Evolutionary conservation across 495 filamentous ascomycete species (phyloP), one percentile per base, ranked within the genome.

Genomic region (Podospora comata): DNA sequence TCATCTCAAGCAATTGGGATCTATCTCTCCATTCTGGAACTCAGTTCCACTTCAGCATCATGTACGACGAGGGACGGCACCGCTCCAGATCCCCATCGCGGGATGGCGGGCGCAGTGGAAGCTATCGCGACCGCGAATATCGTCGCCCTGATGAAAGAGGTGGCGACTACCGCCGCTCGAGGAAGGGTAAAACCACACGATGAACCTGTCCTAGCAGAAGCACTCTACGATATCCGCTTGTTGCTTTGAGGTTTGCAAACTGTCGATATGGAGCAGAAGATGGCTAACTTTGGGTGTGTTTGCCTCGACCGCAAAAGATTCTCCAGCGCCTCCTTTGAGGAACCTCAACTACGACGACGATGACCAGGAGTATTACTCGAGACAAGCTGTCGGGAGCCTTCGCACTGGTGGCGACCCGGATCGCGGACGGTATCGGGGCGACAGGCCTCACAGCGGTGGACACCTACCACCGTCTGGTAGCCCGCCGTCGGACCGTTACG

Each of bases 101-200:
- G 63, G 69, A 73, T 32, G 65, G 67, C 57, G 71, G 62, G 15
- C n/a, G 55, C 7, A 58, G 23, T 20, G 57, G 68, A 19, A 62
- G 70, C 69, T 68, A 73, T 65, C 70, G 63, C 70, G 66, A 68
- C 26, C 70, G 63, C 60, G 34, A 65, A n/a, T 39, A 61, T 44
- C 57, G 65, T 44, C 68, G 68, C 65, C 54, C 64, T 67, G 76
- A 77, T 67, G 60, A 68, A 48, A 64, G 68, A 72, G 74, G 75
- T 59, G 73, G 70, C 72, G 73, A 74, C 53, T 74, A 77, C 72
- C 71, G 70, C 62, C 75, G 79, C 71, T 79, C 80, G 78, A 79
- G 78, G 79, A 80, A 83, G 75, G 81, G 82, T 84, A 82, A 81
- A 79, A 66, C 76, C 67, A 68, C 66, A 66, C 70, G 67, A 71